Percentiles rank a stretch among this genome's conserved stretches.
phyloP scores from a whole-genome alignment of 768 basidiomycete genomes.

The Megacollybia marginata region DNA sequence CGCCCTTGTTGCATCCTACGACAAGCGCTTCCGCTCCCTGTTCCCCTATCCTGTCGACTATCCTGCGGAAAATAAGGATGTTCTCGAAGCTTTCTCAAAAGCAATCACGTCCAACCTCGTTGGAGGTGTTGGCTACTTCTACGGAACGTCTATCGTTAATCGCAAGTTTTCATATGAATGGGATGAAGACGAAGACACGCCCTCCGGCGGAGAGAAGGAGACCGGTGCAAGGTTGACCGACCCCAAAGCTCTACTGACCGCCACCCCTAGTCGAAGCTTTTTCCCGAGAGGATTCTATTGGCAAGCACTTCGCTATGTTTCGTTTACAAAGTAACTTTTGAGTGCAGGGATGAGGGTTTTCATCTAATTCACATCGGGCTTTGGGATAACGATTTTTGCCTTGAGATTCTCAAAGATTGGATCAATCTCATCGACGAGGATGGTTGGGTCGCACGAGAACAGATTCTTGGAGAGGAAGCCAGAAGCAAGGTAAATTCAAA shows the following conservation, averaged over 20 bases:
- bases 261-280: slow-evolving; percentile 93
- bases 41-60: slow-evolving; percentile 66
- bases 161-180: slow-evolving; percentile 82
- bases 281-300: slow-evolving; percentile 98
- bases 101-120: slow-evolving; percentile 86
- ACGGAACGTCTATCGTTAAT: slow-evolving; percentile 85
- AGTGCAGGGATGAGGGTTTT: slow-evolving; percentile 89
- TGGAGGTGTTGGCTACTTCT: slow-evolving; percentile 93
- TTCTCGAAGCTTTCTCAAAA: slow-evolving; percentile 70
- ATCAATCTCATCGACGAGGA: slow-evolving; percentile 85
- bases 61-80: slow-evolving; percentile 34
- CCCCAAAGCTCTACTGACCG: slow-evolving; percentile 74
- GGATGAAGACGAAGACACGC: slow-evolving; percentile 60
- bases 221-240: slow-evolving; percentile 65
- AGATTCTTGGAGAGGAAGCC: slow-evolving; percentile 95
- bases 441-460: slow-evolving; percentile 95
- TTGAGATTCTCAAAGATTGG: slow-evolving; percentile 89
- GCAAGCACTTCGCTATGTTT: slow-evolving; percentile 27
- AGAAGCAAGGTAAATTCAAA: slow-evolving; percentile 66
- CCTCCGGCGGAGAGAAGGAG: slow-evolving; percentile 28
- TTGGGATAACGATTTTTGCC: slow-evolving; percentile 88
- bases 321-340: slow-evolving; percentile 5
- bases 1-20: slow-evolving; percentile 53
- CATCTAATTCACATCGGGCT: slow-evolving; percentile 86
- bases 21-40: slow-evolving; percentile 54